phyloP scores from a whole-genome alignment of 768 basidiomycete species.

The Phlebiopsis flavidoalba region DNA sequence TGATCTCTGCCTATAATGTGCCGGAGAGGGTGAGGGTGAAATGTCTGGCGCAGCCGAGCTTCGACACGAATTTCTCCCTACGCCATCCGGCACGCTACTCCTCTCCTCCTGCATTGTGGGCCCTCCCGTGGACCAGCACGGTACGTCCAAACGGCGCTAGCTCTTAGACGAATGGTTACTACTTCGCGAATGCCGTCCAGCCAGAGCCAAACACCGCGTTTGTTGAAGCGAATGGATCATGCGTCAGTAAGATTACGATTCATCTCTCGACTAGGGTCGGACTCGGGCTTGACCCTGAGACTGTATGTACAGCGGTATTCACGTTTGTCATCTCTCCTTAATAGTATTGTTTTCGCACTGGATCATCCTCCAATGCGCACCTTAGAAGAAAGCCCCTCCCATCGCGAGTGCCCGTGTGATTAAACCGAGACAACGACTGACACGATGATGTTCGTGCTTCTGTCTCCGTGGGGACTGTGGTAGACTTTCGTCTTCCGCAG shows the following conservation, averaged over 20 bases:
- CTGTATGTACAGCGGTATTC: conserved; percentile 48
- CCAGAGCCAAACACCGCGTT: conserved; percentile 55
- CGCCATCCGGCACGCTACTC: conserved; percentile 38
- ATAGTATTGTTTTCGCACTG: conserved; percentile 85
- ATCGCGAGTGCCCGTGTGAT: conserved; percentile 35
- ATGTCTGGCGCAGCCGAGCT: conserved; percentile 25
- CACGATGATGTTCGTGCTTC: conserved; percentile 80
- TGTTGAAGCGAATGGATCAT: conserved; percentile 62
- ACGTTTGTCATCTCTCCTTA: no score
- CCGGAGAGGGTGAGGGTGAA: conserved; percentile 38
- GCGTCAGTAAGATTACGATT: conserved; percentile 40
- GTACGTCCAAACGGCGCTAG: conserved; percentile 1
- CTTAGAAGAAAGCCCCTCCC: conserved; percentile 39
- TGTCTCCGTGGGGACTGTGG: conserved; percentile 67
- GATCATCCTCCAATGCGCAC: conserved; percentile 68
- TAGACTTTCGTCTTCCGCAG: conserved; percentile 62
- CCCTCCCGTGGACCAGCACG: neutral
- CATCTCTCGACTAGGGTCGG: neutral
- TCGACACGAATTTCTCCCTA: conserved; percentile 33
- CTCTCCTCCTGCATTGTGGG: conserved; percentile 16
- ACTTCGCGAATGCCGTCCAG: conserved; percentile 15
- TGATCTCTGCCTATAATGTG: conserved; percentile 28
- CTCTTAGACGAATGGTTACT: neutral
- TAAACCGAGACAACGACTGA: conserved; percentile 51
- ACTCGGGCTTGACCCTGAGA: neutral